A percentile compares a stretch with the other conserved stretches of the same genome.
Evolutionary conservation across 768 basidiomycete species (phyloP).

Genomic region (Auriculariales sp.): DNA sequence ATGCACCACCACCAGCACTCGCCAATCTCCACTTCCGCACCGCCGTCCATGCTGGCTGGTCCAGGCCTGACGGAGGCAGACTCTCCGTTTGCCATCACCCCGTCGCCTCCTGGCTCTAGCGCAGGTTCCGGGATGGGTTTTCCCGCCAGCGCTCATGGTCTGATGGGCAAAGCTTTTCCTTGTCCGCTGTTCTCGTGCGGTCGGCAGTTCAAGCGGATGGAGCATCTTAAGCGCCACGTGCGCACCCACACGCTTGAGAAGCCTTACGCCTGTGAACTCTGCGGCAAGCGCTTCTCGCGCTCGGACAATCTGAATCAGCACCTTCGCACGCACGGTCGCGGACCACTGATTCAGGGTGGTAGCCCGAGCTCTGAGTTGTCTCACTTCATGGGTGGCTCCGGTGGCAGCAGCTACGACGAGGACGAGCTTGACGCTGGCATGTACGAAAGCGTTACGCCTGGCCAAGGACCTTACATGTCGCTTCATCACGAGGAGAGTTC

Average conservation of each 20-base stretch:
- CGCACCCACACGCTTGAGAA: slow-evolving; percentile 83
- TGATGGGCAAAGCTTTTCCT: slow-evolving; percentile 30
- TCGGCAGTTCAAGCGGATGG: slow-evolving; percentile 79
- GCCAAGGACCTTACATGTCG: background rate
- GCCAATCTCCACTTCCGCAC: slow-evolving; percentile 1
- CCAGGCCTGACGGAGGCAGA: no score
- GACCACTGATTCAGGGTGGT: background rate
- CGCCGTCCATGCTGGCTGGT: no score
- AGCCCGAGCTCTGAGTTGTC: background rate
- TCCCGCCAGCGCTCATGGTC: slow-evolving; percentile 7
- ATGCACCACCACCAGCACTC: slow-evolving; percentile 1
- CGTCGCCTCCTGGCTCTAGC: slow-evolving; percentile 6
- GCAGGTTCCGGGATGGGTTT: no score
- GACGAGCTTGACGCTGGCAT: background rate
- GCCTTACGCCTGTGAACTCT: slow-evolving; percentile 61
- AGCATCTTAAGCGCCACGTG: slow-evolving; percentile 78
- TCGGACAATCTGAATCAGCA: slow-evolving; percentile 86
- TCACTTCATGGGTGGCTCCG: background rate
- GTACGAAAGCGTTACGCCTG: background rate
- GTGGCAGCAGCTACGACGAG: background rate
- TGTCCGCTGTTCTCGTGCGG: slow-evolving; percentile 80
- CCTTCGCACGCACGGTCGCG: slow-evolving; percentile 57
- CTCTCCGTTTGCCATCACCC: slow-evolving; percentile 6
- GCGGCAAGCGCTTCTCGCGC: slow-evolving; percentile 72
- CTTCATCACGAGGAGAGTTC: background rate